Conservation (phyloP, 2,329 filamentous ascomycete genomes). For the Colletotrichum euphorbiae region DNA sequence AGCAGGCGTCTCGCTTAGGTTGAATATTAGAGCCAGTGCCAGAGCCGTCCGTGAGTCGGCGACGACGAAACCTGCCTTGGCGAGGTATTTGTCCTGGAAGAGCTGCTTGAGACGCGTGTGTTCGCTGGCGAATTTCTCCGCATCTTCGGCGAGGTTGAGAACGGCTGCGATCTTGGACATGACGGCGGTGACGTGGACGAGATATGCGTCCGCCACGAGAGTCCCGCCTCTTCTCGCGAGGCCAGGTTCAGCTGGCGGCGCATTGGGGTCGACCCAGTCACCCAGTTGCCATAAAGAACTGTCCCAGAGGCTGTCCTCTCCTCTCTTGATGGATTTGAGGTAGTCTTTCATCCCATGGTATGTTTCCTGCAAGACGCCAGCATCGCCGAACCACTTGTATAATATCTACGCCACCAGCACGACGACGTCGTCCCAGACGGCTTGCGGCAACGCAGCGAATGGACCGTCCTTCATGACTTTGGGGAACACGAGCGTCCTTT, state of each 20-base stretch:
- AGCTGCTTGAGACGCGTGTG: constrained; percentile 42
- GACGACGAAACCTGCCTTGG: constrained; percentile 44
- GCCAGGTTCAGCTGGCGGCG: constrained; percentile 55
- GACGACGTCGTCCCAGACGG: constrained; percentile 57
- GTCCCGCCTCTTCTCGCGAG: constrained; percentile 53
- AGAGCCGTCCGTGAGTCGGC: constrained; percentile 56
- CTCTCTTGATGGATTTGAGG: constrained; percentile 50
- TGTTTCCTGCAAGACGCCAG: constrained; percentile 49
- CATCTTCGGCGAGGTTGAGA: constrained; percentile 47
- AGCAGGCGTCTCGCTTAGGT: constrained; percentile 44
- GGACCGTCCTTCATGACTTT: constrained; percentile 44
- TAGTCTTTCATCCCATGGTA: constrained; percentile 54
- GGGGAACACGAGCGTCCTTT: constrained; percentile 49
- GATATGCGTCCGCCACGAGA: constrained; percentile 60
- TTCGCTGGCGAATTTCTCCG: constrained; percentile 41
- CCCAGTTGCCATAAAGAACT: constrained; percentile 51
- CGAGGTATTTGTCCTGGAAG: constrained; percentile 50
- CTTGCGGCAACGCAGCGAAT: constrained; percentile 45
- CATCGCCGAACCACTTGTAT: constrained; percentile 53
- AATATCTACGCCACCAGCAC: constrained; percentile 55
- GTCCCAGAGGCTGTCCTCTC: constrained; percentile 54
- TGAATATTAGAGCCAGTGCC: constrained; percentile 51
- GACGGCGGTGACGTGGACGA: constrained; percentile 55
- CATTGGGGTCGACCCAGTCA: constrained; percentile 62
- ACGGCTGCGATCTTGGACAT: constrained; percentile 49